Evolutionary conservation across 257 asterid species (phyloP), one percentile per base, ranked within the genome.

Genomic region (Sherardia arvensis): DNA sequence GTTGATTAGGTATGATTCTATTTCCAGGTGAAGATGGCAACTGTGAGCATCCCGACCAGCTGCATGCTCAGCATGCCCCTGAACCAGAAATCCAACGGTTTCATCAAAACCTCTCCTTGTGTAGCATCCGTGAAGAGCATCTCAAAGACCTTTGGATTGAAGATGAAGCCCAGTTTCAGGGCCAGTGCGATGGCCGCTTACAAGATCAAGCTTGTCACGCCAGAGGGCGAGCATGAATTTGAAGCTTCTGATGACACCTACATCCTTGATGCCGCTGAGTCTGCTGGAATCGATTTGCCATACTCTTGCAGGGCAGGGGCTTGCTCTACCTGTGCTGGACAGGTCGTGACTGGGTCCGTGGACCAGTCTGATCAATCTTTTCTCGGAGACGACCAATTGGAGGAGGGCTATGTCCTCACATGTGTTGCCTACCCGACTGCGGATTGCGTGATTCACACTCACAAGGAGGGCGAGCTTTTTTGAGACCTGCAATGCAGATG

Each of bases 311-410:
- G n/a, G n/a, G n/a, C n/a, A 90, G 97, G 97, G 1, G 93, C 97
- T 0, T 89, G 97, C 85, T 89, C 95, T 65, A 84, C 97, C 11
- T 89, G 97, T 45, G 95, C 95, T 2, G 97, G 97, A 70, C 81
- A 84, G 71, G 23, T 83, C 25, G 72, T 59, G 27, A 55, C 76
- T 0, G 97, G 97, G 10, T 0, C 72, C 3, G 92, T 87, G 1
- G 95, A 85, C 74, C 95, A 81, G 48, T 85, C 88, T 1, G 90
- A 87, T 54, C 95, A 92, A 47, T 84, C 94, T 25, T 90, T 86
- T 57, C 91, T 86, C 8, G 87, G 77, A 18, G 92, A 87, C 2
- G 67, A 64, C 17, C 97, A 85, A 45, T 68, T 82, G 36, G 26
- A 70, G 2, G 73, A 79, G 11, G 95, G 95, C 0, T 85, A 85